A percentile compares a stretch with the other conserved stretches of the same genome.
phyloP scores from a whole-genome alignment of 2,329 filamentous ascomycete genomes.

The Immersiporthe knoxdaviesiana region DNA sequence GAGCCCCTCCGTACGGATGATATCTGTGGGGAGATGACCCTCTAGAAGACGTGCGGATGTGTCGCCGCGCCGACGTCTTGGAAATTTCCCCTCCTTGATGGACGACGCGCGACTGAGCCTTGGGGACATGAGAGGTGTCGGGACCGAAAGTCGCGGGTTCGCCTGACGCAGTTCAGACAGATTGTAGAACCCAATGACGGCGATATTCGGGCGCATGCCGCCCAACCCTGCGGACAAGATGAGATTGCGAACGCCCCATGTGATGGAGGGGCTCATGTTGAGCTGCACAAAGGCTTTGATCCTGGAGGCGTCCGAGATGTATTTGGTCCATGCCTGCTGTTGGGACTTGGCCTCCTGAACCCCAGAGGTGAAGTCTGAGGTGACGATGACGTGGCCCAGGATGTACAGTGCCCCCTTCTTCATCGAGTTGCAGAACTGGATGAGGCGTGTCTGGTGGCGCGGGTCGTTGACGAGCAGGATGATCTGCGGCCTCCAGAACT shows the following conservation, averaged over 20 bases:
- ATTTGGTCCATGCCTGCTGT: slow-evolving; percentile 81
- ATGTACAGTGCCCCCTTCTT: slow-evolving; percentile 89
- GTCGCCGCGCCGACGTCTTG: slow-evolving; percentile 51
- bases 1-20: slow-evolving; percentile 68
- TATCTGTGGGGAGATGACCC: slow-evolving; percentile 68
- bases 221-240: slow-evolving; percentile 81
- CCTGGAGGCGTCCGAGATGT: slow-evolving; percentile 78
- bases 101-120: neutral
- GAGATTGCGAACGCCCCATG: slow-evolving; percentile 84
- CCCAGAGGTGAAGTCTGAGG: slow-evolving; percentile 76
- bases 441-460: slow-evolving; percentile 78
- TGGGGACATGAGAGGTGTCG: neutral
- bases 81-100: neutral
- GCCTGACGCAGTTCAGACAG: slow-evolving; percentile 69
- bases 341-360: slow-evolving; percentile 82
- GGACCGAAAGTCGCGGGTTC: slow-evolving; percentile 11
- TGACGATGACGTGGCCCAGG: slow-evolving; percentile 85
- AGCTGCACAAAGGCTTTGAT: slow-evolving; percentile 92
- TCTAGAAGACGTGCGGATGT: slow-evolving; percentile 60
- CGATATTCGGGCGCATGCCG: slow-evolving; percentile 88
- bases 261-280: slow-evolving; percentile 78
- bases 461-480: slow-evolving; percentile 83
- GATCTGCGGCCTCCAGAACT: slow-evolving; percentile 91
- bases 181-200: slow-evolving; percentile 79
- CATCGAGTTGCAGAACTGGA: slow-evolving; percentile 88